These are phyloP conservation scores for Primulina tabacum DNA, from an alignment of 257 asterid genomes.

Conservation along the genomic window DNA sequence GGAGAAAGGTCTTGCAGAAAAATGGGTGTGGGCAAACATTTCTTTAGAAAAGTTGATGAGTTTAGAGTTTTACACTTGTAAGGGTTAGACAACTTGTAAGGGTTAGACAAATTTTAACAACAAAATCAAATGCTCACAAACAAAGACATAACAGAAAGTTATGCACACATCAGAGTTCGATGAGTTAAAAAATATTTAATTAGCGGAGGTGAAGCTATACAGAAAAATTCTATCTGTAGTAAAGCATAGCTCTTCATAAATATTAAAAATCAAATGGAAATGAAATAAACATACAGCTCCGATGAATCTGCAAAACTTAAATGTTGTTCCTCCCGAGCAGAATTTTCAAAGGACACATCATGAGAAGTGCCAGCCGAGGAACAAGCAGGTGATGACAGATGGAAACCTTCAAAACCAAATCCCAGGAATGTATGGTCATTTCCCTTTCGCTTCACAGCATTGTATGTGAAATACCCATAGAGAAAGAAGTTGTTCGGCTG, in stretches of 20 bases:
- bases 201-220: background rate
- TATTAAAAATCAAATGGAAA: conserved; percentile 13
- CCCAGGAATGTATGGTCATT: conserved; percentile 38
- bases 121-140: background rate
- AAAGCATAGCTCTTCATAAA: background rate
- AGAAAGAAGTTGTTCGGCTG: conserved; percentile 60
- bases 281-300: conserved; percentile 54
- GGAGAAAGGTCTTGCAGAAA: background rate
- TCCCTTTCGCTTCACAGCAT: conserved; percentile 54
- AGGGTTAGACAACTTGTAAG: background rate
- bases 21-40: background rate
- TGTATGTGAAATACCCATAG: conserved; percentile 62
- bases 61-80: background rate
- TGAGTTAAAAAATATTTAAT: too few relatives aligned
- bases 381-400: conserved; percentile 47
- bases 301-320: conserved; percentile 50
- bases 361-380: conserved; percentile 63
- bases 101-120: background rate
- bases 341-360: conserved; percentile 58
- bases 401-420: conserved; percentile 48
- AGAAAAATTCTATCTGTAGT: background rate
- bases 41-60: background rate
- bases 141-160: background rate
- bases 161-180: background rate
- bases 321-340: conserved; percentile 43